Evolutionary conservation across 768 basidiomycete genomes (phyloP), one percentile per base, ranked within the genome.

Genomic region (Psilocybe cubensis): DNA sequence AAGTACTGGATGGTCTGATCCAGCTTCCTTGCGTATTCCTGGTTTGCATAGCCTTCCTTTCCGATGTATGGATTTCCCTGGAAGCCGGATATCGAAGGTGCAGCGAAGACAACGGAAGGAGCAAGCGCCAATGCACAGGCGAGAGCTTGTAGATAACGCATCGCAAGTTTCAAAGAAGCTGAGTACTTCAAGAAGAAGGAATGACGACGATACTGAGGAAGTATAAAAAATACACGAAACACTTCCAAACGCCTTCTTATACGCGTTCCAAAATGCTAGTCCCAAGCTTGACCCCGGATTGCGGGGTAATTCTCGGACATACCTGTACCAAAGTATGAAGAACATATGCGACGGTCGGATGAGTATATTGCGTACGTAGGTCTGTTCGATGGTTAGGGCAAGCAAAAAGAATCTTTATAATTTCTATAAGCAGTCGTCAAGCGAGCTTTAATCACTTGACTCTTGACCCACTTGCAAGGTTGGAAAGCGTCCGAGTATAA

Each of bases 61-160:
- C 63, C 63, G 17, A 59, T 28, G 52, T 62, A 66, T 25, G 65
- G 65, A 43, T 64, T 66, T n/a, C 31, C 51, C 29, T 63, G n/a
- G n/a, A n/a, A n/a, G n/a, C n/a, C n/a, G n/a, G 52, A 35, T 2
- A 38, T 10, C 14, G 28, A 29, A 6, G 57, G 57, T 8, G 51
- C 51, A 18, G 51, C 21, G 21, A 56, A 24, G 10, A 49, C 40
- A 5, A 31, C 20, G 14, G 54, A 35, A 28, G 57, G 44, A 18
- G 51, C 44, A 10, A 58, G 38, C 0, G 59, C 44, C 44, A 59
- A 54, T 33, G 52, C 58, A 24, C 27, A 48, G 2, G 58, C 44
- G 14, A 49, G 38, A 11, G 27, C 52, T 33, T 50, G 28, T 1
- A 57, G 40, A 21, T 44, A 51, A 12, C 44, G 38, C 56, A 57